Base-by-base conservation (phyloP, 1,139 yeast genomes). In the Diutina siamensis region DNA sequence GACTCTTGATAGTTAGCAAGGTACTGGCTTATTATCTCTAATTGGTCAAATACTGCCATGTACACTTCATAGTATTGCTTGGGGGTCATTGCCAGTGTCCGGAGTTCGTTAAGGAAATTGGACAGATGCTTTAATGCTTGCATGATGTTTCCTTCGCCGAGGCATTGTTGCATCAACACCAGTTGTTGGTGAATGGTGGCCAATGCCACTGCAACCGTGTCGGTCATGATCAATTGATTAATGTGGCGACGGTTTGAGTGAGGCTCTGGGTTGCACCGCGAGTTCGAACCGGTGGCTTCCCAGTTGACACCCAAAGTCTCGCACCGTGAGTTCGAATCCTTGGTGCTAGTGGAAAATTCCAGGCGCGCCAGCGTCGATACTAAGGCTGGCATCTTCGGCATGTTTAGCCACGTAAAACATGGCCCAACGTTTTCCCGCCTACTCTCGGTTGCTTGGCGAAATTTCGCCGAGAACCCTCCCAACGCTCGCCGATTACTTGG, bases 11-110 rank as follows among this genome's bases (percentile, higher is more conserved):
- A 78, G 25, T 76, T 83, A 47, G 75, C 69, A 50, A 92, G 66
- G 56, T 80, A 83, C 15, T 68, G 67, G 2, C 88, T 77, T 45
- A 92, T 68, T 40, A 74, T 65, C 46, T 85, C 84, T 59, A 94
- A 67, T 0, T 95, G 82, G 61, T 92, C 98, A 56, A 83, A 89
- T 1, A 84, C 80, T 46, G 83, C 72, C 59, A 87, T 85, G 63
- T 92, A 92, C 45, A 94, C 66, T 61, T 92, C 98, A 60, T 92
- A 92, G 67, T 92, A 92, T 60, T 86, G 94, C 60, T 89, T 89
- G 1, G 98, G 98, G 2, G 87, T 73, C 51, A 88, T 68, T 45
- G 73, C 71, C 45, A 81, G 78, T 10, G 92, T 83, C 47, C 97
- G 71, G 46, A 92, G 67, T 61, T 92, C 97, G 35, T 82, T 80